A percentile compares a stretch with the other conserved stretches of the same genome.
Evolutionary conservation across 768 basidiomycete species (phyloP).

Genomic region (Clitopilus hobsonii): DNA sequence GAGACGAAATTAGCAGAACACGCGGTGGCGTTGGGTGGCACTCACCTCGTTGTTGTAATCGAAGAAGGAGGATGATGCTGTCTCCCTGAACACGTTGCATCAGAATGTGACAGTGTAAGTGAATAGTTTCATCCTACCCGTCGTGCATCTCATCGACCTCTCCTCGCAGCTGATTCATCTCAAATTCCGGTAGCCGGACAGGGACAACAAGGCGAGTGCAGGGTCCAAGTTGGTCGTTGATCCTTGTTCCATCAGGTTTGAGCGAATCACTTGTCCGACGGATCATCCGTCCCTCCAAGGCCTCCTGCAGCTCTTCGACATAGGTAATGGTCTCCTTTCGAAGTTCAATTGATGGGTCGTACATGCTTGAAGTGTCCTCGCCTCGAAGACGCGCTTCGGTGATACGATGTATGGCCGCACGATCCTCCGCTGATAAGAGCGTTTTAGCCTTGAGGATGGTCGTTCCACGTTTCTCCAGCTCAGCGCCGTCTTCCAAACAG

Average conservation of each 20-base stretch:
- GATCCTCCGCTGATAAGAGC: too few species aligned
- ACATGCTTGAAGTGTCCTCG: background rate
- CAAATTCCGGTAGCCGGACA: background rate
- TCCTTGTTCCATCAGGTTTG: background rate
- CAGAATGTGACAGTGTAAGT: background rate
- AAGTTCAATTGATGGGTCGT: background rate
- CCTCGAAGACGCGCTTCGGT: background rate
- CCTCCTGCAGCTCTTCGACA: background rate
- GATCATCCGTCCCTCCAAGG: background rate
- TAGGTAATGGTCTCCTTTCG: background rate
- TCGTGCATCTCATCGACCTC: background rate
- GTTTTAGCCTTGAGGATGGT: too few species aligned
- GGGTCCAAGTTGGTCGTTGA: background rate
- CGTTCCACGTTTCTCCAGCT: too few species aligned
- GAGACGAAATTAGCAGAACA: too few species aligned
- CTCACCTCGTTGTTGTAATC: too few species aligned
- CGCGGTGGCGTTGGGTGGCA: too few species aligned
- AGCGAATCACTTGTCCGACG: slow-evolving; percentile 1
- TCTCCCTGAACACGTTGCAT: too few species aligned
- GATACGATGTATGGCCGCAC: background rate
- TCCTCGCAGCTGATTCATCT: background rate
- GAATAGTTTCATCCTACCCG: background rate
- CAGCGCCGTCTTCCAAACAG: background rate
- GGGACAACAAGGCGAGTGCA: background rate
- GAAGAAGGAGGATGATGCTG: too few species aligned